Evolutionary conservation across 2,329 filamentous ascomycete genomes (phyloP), one percentile per base, ranked within the genome.

Genomic region (Elsinoe arachidis): DNA sequence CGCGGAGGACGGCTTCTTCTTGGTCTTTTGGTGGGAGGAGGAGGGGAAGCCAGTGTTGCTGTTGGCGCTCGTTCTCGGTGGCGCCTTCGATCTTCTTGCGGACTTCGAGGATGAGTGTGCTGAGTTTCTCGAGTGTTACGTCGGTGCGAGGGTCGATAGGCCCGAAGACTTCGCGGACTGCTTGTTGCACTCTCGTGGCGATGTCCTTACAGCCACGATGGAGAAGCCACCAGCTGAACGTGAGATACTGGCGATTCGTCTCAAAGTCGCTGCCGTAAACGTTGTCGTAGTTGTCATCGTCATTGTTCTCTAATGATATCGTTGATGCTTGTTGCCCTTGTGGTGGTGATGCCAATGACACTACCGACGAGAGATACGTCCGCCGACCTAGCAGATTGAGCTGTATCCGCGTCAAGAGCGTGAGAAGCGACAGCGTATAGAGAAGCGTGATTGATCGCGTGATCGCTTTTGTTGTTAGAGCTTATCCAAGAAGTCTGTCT

Each of bases 161-260:
- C n/a, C 90, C 89, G 71, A 96, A 97, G 21, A 92, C 87, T 55
- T 95, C 87, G 64, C 86, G 86, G 21, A 99, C 93, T 3, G 90
- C 90, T n/a, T 78, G 76, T 68, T 90, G 85, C 49, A 99, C 91
- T 62, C 85, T 87, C 58, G 83, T 78, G 80, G 90, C 86, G 58
- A 97, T 76, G 58, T 90, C 83, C 63, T 84, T 83, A 85, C 90
- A 97, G 43, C 93, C 93, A 63, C 84, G 83, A 73, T 99, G 92
- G 49, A 99, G 78, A 47, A 99, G 76, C 91, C 92, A 99, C 93
- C 93, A 99, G 73, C 90, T 96, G 70, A 97, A 95, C 39, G 91
- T 95, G 51, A 99, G 78, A 68, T 97, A 99, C 67, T 88, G 88
- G 64, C 91, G 81, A 72, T 99, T 99, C 34, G 90, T 95, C 71